phyloP scores from a whole-genome alignment of 805 yeast genomes.

The Saccharomycopsis sp. region DNA sequence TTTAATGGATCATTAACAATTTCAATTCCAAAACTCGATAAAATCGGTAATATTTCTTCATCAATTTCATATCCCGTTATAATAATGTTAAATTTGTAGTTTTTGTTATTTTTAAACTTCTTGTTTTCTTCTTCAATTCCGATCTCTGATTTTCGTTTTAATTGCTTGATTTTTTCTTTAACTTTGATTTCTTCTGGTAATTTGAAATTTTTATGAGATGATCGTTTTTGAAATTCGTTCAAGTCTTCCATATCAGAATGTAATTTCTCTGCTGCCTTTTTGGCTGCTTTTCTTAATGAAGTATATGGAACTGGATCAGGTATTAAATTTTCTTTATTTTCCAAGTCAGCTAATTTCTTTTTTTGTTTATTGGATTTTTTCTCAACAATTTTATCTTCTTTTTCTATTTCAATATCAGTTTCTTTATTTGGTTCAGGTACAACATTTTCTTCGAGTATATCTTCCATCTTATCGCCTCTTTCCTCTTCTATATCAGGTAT shows the following conservation, averaged over 20 bases:
- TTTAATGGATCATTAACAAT: conserved; percentile 33
- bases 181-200: conserved; percentile 33
- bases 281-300: conserved; percentile 60
- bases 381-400: too few species aligned
- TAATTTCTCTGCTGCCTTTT: conserved; percentile 52
- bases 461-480: too few species aligned
- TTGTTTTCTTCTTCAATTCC: not conserved
- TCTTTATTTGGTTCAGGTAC: too few species aligned
- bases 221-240: conserved; percentile 50
- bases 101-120: conserved; percentile 19
- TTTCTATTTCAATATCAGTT: too few species aligned
- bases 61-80: conserved; percentile 52
- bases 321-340: too few species aligned
- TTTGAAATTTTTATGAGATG: conserved; percentile 28
- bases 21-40: conserved; percentile 48
- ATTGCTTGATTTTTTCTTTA: conserved; percentile 14
- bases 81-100: conserved; percentile 37
- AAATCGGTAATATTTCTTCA: conserved; percentile 31
- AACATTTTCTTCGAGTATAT: too few species aligned
- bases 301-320: too few species aligned
- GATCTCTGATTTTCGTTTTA: not conserved
- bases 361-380: too few species aligned
- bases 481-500: not conserved
- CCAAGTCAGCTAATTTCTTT: too few species aligned
- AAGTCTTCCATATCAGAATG: conserved; percentile 62